Base-by-base conservation (phyloP, 352 stramenopile genomes). In the Globisporangium middletonii region DNA sequence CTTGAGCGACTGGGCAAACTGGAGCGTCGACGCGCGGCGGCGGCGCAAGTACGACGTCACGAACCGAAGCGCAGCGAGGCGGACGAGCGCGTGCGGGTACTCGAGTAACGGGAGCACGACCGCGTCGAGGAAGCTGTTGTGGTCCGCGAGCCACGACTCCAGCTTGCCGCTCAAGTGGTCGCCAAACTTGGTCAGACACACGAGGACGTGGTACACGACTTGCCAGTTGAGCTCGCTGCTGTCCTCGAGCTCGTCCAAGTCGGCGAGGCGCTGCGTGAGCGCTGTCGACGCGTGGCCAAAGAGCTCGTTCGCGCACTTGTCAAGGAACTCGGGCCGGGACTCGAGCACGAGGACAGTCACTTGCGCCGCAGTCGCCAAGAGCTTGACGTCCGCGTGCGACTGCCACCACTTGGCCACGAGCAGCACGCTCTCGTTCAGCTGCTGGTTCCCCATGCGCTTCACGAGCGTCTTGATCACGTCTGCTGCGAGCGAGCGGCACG, bases 351-450 rank as follows among this genome's bases (percentile, higher is more conserved):
- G 68, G 28, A 65, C 65, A 16, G 77, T 92, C 18, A 94, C 79
- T 50, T 94, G 84, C 1, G 86, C 84, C 0, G 86, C 83, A 2
- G 83, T 79, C 43, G 65, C 73, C 23, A 91, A 55, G 4, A 96
- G 63, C 60, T 90, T 91, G 2, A 76, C 58, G 66, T 90, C 74
- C 55, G 69, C 63, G 16, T 43, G 23, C 23, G 41, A 13, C 42
- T 73, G 43, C 77, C 89, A 97, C 94, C 95, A 98, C 47, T 83
- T 86, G 18, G 71, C 71, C 15, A 94, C 73, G 46, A 98, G 88
- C 27, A 86, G 78, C 59, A 97, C 84, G 35, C 90, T 89, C 37
- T 88, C 79, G 73, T 96, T 93, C 23, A 98, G 66, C 48, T 92
- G 69, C 51, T 97, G 90, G 65, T 90, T 96, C 49, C 88, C 88